These are phyloP conservation scores for Tricladium varicosporioides DNA, from an alignment of 2,329 filamentous ascomycete genomes.

Conservation along the genomic window DNA sequence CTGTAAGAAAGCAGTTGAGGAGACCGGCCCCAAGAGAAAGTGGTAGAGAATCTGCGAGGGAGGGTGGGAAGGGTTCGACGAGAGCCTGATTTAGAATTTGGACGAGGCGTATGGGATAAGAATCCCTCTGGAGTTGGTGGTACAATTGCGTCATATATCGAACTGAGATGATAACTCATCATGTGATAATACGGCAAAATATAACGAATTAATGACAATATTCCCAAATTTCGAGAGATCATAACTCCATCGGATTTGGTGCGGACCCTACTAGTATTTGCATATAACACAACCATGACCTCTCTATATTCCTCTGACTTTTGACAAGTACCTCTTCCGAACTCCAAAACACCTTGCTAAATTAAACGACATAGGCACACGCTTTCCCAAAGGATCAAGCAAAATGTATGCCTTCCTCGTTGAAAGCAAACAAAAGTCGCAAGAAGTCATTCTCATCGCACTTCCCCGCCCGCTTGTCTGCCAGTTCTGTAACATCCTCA, in stretches of 20 bases:
- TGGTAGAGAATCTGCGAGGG: constrained; percentile 18
- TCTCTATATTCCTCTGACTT: not conserved
- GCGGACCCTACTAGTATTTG: too few species aligned
- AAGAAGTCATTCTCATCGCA: constrained; percentile 94
- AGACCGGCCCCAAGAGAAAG: constrained; percentile 16
- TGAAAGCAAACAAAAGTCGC: constrained; percentile 76
- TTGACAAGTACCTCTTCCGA: not conserved
- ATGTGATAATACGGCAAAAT: too few species aligned
- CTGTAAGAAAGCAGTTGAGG: constrained; percentile 55
- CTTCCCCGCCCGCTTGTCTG: constrained; percentile 77
- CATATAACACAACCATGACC: not conserved
- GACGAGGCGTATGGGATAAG: not conserved
- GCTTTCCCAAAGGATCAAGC: constrained; percentile 19
- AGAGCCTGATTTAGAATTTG: constrained; percentile 45
- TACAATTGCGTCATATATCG: not conserved
- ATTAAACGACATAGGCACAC: constrained; percentile 1
- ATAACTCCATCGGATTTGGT: not conserved
- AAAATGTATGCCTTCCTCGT: constrained; percentile 91
- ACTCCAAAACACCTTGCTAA: constrained; percentile 29
- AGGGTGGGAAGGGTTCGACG: constrained; percentile 41
- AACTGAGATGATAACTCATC: not conserved
- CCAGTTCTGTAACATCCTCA: constrained; percentile 74
- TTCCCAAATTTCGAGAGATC: not conserved
- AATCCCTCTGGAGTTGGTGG: not conserved
- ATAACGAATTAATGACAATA: too few species aligned